Conservation (phyloP, 441 rosid genomes). For the California macrophylla region DNA sequence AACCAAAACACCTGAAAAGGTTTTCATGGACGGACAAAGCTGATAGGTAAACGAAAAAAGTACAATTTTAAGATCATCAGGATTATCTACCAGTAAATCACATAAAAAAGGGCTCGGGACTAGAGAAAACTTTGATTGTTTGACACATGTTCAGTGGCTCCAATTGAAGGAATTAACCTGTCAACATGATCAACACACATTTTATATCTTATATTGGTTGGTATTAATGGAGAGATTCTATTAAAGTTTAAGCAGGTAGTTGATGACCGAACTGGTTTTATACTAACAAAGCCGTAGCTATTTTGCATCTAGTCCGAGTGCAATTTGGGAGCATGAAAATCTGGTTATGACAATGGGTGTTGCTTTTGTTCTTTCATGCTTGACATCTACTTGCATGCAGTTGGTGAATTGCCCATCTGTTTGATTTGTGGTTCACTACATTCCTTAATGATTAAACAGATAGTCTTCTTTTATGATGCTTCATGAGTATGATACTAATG, state of each 20-base stretch:
- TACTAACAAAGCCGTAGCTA: background rate
- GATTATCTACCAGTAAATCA: background rate
- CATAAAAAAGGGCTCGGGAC: background rate
- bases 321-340: background rate
- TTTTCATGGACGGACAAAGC: constrained; percentile 79
- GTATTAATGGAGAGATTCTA: background rate
- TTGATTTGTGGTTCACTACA: background rate
- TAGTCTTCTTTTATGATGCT: background rate
- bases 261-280: background rate
- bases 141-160: background rate
- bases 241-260: background rate
- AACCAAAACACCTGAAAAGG: constrained; percentile 43
- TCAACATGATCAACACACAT: background rate
- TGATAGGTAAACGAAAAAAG: constrained; percentile 52
- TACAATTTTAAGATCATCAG: background rate
- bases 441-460: background rate
- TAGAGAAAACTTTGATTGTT: background rate
- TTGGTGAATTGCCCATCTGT: background rate
- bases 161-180: constrained; percentile 1
- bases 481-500: background rate
- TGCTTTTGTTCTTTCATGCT: background rate
- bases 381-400: background rate
- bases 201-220: background rate
- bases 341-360: background rate
- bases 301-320: background rate